These are phyloP conservation scores for Daedaleopsis nitida DNA, from an alignment of 768 basidiomycete genomes.

Conservation along the genomic window DNA sequence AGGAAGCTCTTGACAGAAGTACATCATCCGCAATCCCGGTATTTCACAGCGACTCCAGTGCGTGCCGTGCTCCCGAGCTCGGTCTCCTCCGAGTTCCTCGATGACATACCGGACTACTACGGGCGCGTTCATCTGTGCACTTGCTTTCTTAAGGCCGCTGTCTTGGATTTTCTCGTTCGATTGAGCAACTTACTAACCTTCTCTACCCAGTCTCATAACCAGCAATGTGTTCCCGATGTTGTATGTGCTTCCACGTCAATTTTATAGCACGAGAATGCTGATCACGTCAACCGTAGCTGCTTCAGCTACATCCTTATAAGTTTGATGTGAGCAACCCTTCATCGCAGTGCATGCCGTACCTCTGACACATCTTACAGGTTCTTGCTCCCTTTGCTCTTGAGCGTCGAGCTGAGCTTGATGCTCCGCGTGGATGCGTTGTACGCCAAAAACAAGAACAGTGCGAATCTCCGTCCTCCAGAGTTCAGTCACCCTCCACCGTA, in stretches of 20 bases:
- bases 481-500: not conserved
- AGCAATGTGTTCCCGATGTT: not conserved
- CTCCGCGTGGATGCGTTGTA: slow-evolving; percentile 24
- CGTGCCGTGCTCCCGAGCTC: no score
- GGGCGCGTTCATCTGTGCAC: no score
- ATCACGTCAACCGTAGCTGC: not conserved
- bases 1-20: no score
- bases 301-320: not conserved
- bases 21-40: no score
- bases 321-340: not conserved
- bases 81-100: no score
- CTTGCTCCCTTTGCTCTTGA: slow-evolving; percentile 4
- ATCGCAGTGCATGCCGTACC: not conserved
- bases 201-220: not conserved
- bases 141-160: no score
- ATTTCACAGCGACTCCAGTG: no score
- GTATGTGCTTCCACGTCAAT: not conserved
- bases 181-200: not conserved
- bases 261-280: not conserved
- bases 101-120: no score
- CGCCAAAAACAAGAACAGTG: slow-evolving; percentile 11
- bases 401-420: slow-evolving; percentile 23
- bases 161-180: no score
- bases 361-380: not conserved
- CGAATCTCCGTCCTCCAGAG: not conserved